Evolutionary conservation across 2,329 filamentous ascomycete genomes (phyloP).

Genomic region (Botrytis galanthina): DNA sequence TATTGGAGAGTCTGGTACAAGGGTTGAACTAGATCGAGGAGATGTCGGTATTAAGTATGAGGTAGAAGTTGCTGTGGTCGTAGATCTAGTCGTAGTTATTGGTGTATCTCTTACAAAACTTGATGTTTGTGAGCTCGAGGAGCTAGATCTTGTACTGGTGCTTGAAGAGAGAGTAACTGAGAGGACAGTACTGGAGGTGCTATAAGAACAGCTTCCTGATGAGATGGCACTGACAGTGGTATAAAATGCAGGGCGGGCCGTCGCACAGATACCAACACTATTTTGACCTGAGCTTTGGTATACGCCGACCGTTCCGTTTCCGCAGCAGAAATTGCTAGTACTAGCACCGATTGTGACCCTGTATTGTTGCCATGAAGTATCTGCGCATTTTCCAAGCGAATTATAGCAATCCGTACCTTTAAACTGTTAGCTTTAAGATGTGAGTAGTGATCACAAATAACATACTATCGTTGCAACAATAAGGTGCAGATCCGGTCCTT

Average conservation of each 20-base stretch:
- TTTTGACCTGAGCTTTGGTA: not conserved
- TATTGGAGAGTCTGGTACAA: not conserved
- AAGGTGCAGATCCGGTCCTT: not conserved
- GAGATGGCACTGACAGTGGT: not conserved
- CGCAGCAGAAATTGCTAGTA: not conserved
- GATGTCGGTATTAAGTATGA: no score
- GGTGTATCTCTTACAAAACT: no score
- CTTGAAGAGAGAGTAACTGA: not conserved
- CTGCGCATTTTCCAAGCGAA: not conserved
- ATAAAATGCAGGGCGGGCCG: not conserved
- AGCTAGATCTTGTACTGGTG: not conserved
- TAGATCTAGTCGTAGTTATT: not conserved
- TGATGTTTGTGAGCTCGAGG: not conserved
- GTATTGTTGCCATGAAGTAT: conserved; percentile 3
- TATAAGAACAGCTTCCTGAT: not conserved
- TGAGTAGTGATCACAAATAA: not conserved
- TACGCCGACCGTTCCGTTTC: not conserved
- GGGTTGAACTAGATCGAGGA: no score
- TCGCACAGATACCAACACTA: not conserved
- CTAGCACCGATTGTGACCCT: not conserved
- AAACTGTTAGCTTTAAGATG: not conserved
- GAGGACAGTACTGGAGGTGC: not conserved
- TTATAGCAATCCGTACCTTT: not conserved
- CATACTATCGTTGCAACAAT: conserved; percentile 2
- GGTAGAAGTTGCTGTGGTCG: no score